phyloP scores from a whole-genome alignment of 345 rosid species.

The Lagerstroemia speciosa region DNA sequence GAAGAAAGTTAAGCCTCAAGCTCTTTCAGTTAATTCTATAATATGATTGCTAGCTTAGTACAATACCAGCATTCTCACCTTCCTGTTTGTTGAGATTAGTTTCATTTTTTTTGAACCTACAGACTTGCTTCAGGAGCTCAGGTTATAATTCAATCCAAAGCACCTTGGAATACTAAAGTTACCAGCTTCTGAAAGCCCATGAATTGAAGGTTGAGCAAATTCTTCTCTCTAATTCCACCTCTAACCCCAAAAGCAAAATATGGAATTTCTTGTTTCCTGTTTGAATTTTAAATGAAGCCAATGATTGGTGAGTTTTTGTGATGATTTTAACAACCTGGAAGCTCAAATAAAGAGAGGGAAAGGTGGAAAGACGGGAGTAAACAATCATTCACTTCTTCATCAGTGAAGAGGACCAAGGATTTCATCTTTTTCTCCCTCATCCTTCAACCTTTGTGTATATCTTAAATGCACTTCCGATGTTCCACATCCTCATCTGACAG shows the following conservation, averaged over 20 bases:
- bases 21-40: slow-evolving; percentile 1
- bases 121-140: slow-evolving; percentile 99
- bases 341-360: neutral
- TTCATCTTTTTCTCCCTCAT: too few species aligned
- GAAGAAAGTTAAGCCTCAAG: slow-evolving; percentile 82
- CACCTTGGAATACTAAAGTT: slow-evolving; percentile 24
- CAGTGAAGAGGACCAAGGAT: too few species aligned
- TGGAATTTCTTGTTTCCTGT: neutral
- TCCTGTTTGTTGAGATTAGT: too few species aligned
- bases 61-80: too few species aligned
- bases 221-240: neutral
- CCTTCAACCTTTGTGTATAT: too few species aligned
- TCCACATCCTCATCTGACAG: too few species aligned
- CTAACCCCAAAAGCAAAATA: neutral
- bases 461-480: too few species aligned
- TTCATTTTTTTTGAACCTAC: slow-evolving; percentile 14
- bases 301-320: slow-evolving; percentile 2
- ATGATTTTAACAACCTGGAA: too few species aligned
- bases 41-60: neutral
- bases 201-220: neutral
- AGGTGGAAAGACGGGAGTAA: neutral
- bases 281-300: slow-evolving; percentile 5
- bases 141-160: slow-evolving; percentile 80
- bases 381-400: too few species aligned
- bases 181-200: slow-evolving; percentile 22